These are phyloP conservation scores for Zelonia costaricensis DNA, from an alignment of 208 protist species.

Conservation along the genomic window DNA sequence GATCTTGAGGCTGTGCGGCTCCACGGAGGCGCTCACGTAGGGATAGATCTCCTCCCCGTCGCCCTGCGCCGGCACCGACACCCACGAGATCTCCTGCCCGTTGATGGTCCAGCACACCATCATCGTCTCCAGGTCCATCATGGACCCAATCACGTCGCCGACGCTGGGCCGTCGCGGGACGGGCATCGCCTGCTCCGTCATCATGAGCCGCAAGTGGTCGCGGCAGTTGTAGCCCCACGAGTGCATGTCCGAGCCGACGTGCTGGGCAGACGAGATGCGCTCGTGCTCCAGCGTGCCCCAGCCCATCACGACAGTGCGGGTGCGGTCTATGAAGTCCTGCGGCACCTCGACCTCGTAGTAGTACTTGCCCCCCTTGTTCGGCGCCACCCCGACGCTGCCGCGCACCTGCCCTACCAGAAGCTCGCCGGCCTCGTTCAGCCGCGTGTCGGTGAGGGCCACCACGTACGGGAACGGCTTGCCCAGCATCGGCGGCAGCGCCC, in stretches of 20 bases:
- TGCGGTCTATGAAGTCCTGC: slow-evolving; percentile 44
- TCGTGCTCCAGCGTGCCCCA: slow-evolving; percentile 91
- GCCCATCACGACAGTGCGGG: slow-evolving; percentile 70
- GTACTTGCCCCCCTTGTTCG: slow-evolving; percentile 53
- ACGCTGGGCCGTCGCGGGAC: slow-evolving; percentile 39
- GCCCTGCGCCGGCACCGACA: slow-evolving; percentile 70
- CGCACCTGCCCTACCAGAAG: slow-evolving; percentile 84
- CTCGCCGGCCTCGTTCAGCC: slow-evolving; percentile 67
- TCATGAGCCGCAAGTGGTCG: slow-evolving; percentile 73
- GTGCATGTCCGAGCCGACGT: slow-evolving; percentile 86
- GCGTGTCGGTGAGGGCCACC: slow-evolving; percentile 72
- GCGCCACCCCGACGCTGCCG: slow-evolving; percentile 70
- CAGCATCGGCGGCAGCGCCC: slow-evolving; percentile 56
- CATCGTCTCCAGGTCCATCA: slow-evolving; percentile 80
- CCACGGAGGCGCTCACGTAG: slow-evolving; percentile 81
- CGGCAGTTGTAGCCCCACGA: slow-evolving; percentile 91
- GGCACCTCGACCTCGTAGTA: slow-evolving; percentile 89
- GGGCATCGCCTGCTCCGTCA: slow-evolving; percentile 62
- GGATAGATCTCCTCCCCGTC: slow-evolving; percentile 85
- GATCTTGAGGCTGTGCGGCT: slow-evolving; percentile 58
- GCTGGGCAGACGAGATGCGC: slow-evolving; percentile 68
- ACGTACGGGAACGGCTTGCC: slow-evolving; percentile 61
- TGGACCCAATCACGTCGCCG: slow-evolving; percentile 81
- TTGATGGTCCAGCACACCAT: slow-evolving; percentile 91
- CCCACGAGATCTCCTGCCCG: slow-evolving; percentile 75